Conservation (phyloP, 768 basidiomycete species). For the Hydnomerulius pinastri region DNA sequence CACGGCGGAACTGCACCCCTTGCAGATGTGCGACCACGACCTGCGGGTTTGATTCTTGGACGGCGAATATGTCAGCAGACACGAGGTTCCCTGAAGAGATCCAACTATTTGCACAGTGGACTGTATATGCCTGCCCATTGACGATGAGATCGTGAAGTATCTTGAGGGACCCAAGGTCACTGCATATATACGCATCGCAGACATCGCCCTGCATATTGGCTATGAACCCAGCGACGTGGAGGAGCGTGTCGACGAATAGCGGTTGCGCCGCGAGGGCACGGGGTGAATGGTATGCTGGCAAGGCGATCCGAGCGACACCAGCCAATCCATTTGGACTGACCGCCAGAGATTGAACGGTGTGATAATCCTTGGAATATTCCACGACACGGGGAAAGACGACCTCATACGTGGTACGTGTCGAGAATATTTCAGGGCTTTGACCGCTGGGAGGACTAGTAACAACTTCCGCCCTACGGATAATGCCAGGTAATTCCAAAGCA, state of each 20-base stretch:
- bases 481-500: constrained; percentile 32
- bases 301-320: constrained; percentile 50
- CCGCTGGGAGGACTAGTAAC: constrained; percentile 31
- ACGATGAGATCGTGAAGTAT: constrained; percentile 46
- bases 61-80: constrained; percentile 52
- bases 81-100: constrained; percentile 47
- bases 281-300: constrained; percentile 38
- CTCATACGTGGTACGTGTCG: constrained; percentile 59
- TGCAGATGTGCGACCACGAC: constrained; percentile 56
- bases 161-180: constrained; percentile 49
- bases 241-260: constrained; percentile 64
- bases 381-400: constrained; percentile 72
- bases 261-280: constrained; percentile 47
- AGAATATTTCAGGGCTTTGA: constrained; percentile 47
- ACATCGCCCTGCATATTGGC: constrained; percentile 55
- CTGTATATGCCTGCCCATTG: constrained; percentile 42
- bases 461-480: constrained; percentile 36
- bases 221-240: constrained; percentile 72
- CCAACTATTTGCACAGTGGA: constrained; percentile 53
- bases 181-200: constrained; percentile 66
- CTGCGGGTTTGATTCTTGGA: constrained; percentile 38
- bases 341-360: constrained; percentile 54
- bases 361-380: constrained; percentile 59
- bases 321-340: constrained; percentile 49
- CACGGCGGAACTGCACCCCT: constrained; percentile 59